These are phyloP conservation scores for Phialophora chinensis DNA, from an alignment of 2,329 filamentous ascomycete genomes.

Conservation along the genomic window DNA sequence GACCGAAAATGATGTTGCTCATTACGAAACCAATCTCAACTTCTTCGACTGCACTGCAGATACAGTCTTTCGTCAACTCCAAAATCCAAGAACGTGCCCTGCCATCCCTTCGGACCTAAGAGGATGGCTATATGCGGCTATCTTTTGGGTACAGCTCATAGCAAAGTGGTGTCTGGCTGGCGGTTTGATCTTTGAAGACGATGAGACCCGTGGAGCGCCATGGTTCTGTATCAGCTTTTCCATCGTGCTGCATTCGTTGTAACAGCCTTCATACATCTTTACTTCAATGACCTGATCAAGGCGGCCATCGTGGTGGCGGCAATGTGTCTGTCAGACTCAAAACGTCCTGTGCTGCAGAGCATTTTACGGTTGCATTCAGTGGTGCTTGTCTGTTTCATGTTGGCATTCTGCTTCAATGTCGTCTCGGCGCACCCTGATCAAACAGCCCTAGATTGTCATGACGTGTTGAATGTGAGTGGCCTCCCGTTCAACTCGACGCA, in stretches of 20 bases:
- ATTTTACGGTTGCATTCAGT: constrained; percentile 28
- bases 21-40: background rate
- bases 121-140: background rate
- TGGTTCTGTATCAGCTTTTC: constrained; percentile 22
- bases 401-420: constrained; percentile 31
- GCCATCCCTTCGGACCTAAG: background rate
- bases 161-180: background rate
- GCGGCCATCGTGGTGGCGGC: constrained; percentile 1
- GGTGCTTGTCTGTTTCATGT: constrained; percentile 29
- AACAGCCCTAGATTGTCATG: background rate
- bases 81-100: background rate
- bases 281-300: constrained; percentile 29
- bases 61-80: background rate
- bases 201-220: background rate
- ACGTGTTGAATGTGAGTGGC: constrained; percentile 19
- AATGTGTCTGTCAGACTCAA: constrained; percentile 22
- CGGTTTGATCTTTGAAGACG: no score
- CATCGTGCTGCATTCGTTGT: constrained; percentile 27
- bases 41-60: background rate
- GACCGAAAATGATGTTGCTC: background rate
- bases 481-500: background rate
- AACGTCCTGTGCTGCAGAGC: constrained; percentile 20
- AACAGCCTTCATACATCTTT: constrained; percentile 28
- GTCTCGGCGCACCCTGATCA: constrained; percentile 26
- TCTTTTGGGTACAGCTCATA: background rate